Evolutionary conservation across 2,329 filamentous ascomycete species (phyloP).

Genomic region (Fusarium cyanostomum): DNA sequence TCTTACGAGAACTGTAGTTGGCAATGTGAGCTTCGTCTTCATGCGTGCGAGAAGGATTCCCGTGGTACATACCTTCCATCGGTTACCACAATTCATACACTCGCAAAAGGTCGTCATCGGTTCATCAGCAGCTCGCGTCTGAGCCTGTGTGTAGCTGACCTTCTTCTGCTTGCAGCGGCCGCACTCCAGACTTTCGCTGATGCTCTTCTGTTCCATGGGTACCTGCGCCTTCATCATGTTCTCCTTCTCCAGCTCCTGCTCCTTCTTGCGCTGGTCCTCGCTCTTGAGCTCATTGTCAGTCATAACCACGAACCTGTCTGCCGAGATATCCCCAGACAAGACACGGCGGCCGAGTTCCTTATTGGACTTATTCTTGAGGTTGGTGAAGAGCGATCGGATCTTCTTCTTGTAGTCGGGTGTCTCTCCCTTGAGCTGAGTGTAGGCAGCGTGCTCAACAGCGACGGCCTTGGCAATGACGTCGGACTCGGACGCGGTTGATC

Average conservation of each 20-base stretch:
- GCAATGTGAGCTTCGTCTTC: slow-evolving; percentile 13
- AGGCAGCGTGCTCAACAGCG: slow-evolving; percentile 85
- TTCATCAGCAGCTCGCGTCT: slow-evolving; percentile 95
- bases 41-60: background rate
- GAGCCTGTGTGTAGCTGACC: slow-evolving; percentile 95
- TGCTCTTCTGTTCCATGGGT: slow-evolving; percentile 88
- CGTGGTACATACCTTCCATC: slow-evolving; percentile 70
- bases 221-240: slow-evolving; percentile 99
- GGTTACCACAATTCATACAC: slow-evolving; percentile 74
- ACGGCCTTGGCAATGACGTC: slow-evolving; percentile 78
- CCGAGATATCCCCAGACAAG: slow-evolving; percentile 75
- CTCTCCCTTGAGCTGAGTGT: slow-evolving; percentile 73
- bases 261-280: slow-evolving; percentile 78
- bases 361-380: slow-evolving; percentile 94
- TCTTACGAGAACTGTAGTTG: slow-evolving; percentile 36
- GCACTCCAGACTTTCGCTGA: slow-evolving; percentile 88
- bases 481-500: slow-evolving; percentile 75
- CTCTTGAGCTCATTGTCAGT: slow-evolving; percentile 90
- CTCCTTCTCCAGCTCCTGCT: slow-evolving; percentile 81
- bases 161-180: slow-evolving; percentile 92
- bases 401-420: slow-evolving; percentile 83
- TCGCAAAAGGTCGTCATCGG: slow-evolving; percentile 84
- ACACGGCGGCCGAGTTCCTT: slow-evolving; percentile 78
- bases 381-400: slow-evolving; percentile 91
- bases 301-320: slow-evolving; percentile 85